Conservation (phyloP, 768 basidiomycete genomes). For the Pholiota microspora region DNA sequence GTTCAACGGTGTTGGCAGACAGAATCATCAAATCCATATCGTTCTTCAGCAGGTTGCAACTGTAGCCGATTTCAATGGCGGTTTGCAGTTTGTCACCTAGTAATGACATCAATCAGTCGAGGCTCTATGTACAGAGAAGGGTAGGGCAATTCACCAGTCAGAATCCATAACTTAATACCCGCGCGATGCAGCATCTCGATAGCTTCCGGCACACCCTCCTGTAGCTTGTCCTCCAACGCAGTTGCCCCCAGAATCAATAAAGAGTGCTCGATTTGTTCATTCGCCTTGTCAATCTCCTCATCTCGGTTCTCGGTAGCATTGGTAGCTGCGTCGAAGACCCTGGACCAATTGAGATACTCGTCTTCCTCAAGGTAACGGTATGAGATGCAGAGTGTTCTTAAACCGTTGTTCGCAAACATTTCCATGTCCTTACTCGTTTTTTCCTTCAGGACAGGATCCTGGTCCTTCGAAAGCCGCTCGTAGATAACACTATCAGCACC, state of each 20-base stretch:
- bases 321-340: constrained; percentile 79
- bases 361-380: constrained; percentile 77
- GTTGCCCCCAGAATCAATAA: constrained; percentile 90
- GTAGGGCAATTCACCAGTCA: constrained; percentile 62
- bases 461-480: constrained; percentile 73
- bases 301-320: constrained; percentile 78
- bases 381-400: constrained; percentile 90
- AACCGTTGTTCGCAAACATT: constrained; percentile 86
- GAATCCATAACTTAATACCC: constrained; percentile 97
- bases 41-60: constrained; percentile 90
- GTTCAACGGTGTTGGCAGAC: constrained; percentile 75
- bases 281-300: constrained; percentile 88
- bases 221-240: constrained; percentile 94
- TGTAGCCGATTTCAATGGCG: constrained; percentile 97
- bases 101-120: not conserved
- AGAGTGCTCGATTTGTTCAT: constrained; percentile 78
- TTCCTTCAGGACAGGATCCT: constrained; percentile 71
- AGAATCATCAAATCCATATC: constrained; percentile 98
- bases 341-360: constrained; percentile 81
- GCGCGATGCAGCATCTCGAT: constrained; percentile 90
- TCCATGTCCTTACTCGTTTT: constrained; percentile 88
- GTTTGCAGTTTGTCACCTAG: constrained; percentile 95
- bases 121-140: not conserved
- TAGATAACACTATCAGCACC: constrained; percentile 98
- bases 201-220: constrained; percentile 95